Evolutionary conservation across 345 rosid genomes (phyloP), one percentile per base, ranked within the genome.

Genomic region (Brassica carinata): DNA sequence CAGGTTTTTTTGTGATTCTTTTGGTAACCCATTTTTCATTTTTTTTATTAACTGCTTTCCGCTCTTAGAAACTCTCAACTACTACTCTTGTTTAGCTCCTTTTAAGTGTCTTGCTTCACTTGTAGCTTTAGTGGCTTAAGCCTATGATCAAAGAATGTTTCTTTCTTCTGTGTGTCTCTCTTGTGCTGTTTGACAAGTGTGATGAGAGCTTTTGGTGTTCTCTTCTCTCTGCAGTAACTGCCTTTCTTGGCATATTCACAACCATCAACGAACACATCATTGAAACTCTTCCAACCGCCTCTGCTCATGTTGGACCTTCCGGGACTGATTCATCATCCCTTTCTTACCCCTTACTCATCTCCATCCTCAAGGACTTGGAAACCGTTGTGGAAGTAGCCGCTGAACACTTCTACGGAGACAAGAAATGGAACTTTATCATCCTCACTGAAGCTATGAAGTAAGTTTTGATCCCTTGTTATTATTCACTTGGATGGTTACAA

Each of bases 1-100:
- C 98, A 92, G 98, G 97, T 94, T 94, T 90, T 94, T 94, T 89
- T 90, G 92, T 92, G 90, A 86, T 82, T 87, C 33, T 78, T 92
- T 94, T 88, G 96, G 96, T 89, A 92, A 91, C 8, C 79, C 83
- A n/a, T n/a, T 87, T 85, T n/a, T 14, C 2, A 43, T 81, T 88
- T 88, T 88, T 88, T 36, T 36, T 0, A 36, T 7, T 36, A 36
- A 81, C 82, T 29, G 64, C 75, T 36, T 34, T 34, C 31, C 8
- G 38, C 38, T 1, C 38, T 34, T 34, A 34, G 2, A 34, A 34
- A 34, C 38, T 34, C 38, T 34, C 38, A 7, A 1, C 38, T n/a
- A n/a, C n/a, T n/a, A n/a, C n/a, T n/a, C n/a, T n/a, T n/a, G n/a
- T n/a, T n/a, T 34, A 34, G 38, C 38, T 34, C 38, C 38, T 34